Evolutionary conservation across 192 early-diverging fungal species (phyloP).

Genomic region (Umbelopsis vinacea): DNA sequence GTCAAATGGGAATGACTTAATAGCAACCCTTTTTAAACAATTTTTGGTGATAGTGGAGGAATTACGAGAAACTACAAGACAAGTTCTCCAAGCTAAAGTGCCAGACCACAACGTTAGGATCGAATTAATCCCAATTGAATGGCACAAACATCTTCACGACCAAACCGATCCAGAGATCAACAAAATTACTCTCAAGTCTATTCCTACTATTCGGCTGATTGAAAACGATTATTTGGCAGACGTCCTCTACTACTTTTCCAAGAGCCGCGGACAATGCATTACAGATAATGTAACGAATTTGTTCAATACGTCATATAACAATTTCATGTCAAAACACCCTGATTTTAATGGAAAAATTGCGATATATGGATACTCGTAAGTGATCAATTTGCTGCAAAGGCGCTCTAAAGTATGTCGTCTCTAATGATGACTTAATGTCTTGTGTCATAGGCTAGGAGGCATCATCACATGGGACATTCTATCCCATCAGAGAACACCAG

Average conservation of each 20-base stretch:
- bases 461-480: conserved; percentile 73
- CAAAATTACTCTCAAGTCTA: conserved; percentile 45
- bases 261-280: conserved; percentile 41
- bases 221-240: conserved; percentile 49
- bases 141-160: conserved; percentile 43
- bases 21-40: background rate
- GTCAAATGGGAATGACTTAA: background rate
- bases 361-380: conserved; percentile 66
- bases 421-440: background rate
- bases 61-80: conserved; percentile 42
- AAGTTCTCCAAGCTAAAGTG: conserved; percentile 42
- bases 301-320: conserved; percentile 51
- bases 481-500: conserved; percentile 38
- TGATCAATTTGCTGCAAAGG: background rate
- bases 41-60: conserved; percentile 34
- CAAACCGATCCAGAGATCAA: conserved; percentile 37
- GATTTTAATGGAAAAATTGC: conserved; percentile 63
- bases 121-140: conserved; percentile 45
- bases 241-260: conserved; percentile 43
- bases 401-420: no score
- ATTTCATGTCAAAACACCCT: conserved; percentile 59
- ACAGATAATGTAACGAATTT: conserved; percentile 36
- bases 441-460: conserved; percentile 55
- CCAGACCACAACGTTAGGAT: conserved; percentile 43
- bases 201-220: conserved; percentile 45